These are phyloP conservation scores for Naegleria fowleri DNA, from an alignment of 208 protist genomes.

Conservation along the genomic window DNA sequence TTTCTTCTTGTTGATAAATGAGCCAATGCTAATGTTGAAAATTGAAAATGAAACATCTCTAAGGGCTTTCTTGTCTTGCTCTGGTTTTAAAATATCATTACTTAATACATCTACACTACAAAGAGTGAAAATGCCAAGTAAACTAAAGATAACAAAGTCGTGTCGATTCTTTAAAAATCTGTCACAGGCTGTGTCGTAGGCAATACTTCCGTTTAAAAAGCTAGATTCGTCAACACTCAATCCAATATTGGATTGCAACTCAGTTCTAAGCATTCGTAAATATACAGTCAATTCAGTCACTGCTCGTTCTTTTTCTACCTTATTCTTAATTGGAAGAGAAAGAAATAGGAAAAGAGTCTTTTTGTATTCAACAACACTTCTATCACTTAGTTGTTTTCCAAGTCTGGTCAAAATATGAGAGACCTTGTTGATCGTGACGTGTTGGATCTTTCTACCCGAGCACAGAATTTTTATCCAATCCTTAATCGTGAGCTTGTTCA, in stretches of 20 bases:
- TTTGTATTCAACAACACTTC: neutral
- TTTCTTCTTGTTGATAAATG: neutral
- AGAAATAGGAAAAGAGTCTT: constrained; percentile 7
- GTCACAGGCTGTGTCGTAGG: neutral
- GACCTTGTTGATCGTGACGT: neutral
- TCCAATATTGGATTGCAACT: neutral
- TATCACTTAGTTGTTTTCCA: neutral
- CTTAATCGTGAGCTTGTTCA: neutral
- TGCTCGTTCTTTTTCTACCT: neutral
- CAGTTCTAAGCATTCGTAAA: neutral
- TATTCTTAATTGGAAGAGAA: neutral
- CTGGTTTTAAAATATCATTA: neutral
- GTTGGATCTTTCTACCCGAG: neutral
- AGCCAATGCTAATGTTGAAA: neutral
- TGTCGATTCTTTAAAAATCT: neutral
- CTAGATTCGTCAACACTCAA: neutral
- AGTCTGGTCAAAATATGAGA: neutral
- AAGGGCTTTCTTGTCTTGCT: neutral
- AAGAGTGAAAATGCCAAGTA: neutral
- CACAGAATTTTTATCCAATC: neutral
- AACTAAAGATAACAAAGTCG: neutral
- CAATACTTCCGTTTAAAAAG: neutral
- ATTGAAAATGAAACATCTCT: neutral
- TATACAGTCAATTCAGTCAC: neutral
- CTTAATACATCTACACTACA: neutral